These are phyloP conservation scores for Aphanoascus verrucosus DNA, from an alignment of 2,329 filamentous ascomycete species.

Conservation along the genomic window DNA sequence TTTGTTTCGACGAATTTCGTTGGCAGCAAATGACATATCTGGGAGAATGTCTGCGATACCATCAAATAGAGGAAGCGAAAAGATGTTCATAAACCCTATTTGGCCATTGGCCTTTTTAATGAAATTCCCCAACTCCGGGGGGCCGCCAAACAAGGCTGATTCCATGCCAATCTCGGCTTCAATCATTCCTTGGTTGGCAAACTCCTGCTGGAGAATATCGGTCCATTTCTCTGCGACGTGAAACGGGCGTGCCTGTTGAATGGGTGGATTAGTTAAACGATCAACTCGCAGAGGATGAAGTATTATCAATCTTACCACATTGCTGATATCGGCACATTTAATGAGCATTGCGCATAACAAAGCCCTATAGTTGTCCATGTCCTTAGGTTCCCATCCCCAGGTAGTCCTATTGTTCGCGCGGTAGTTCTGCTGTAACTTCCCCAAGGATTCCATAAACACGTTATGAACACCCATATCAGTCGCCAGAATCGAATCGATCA, in stretches of 20 bases:
- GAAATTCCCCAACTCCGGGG: constrained; percentile 71
- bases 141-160: constrained; percentile 69
- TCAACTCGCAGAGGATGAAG: not conserved
- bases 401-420: constrained; percentile 52
- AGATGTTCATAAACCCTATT: constrained; percentile 92
- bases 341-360: constrained; percentile 84
- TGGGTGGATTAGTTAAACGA: constrained; percentile 18
- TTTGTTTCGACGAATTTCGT: constrained; percentile 71
- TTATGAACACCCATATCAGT: constrained; percentile 98
- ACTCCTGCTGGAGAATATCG: constrained; percentile 86
- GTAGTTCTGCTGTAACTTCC: constrained; percentile 68
- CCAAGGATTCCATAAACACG: constrained; percentile 85
- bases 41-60: constrained; percentile 79
- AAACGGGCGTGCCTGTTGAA: constrained; percentile 59
- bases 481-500: constrained; percentile 95
- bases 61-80: constrained; percentile 83
- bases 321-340: constrained; percentile 98
- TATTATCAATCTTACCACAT: constrained; percentile 58
- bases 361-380: constrained; percentile 63
- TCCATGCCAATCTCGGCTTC: constrained; percentile 78
- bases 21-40: constrained; percentile 69
- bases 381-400: constrained; percentile 66
- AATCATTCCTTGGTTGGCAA: constrained; percentile 85
- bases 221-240: constrained; percentile 81
- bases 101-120: constrained; percentile 77